A percentile compares a stretch with the other conserved stretches of the same genome.
Conservation (phyloP, 2,329 filamentous ascomycete genomes). For the Fusarium dimerum region DNA sequence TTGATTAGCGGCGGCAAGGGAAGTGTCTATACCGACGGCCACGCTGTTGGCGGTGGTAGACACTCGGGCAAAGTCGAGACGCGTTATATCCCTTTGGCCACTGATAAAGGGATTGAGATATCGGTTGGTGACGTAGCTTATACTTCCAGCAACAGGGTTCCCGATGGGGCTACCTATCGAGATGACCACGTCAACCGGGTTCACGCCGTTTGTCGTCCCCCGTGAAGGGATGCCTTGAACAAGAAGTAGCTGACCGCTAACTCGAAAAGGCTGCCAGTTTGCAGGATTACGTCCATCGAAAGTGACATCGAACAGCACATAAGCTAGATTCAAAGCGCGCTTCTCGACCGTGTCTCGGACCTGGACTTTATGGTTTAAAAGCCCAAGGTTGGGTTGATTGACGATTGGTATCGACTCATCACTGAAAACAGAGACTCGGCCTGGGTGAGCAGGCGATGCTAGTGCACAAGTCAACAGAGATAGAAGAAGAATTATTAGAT, state of each 20-base stretch:
- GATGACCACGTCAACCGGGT: constrained; percentile 10
- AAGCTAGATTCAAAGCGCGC: constrained; percentile 1
- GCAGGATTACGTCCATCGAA: constrained; percentile 4
- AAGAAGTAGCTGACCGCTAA: constrained; percentile 3
- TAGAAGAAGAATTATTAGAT: not conserved
- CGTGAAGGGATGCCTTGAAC: constrained; percentile 1
- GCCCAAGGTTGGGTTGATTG: constrained; percentile 1
- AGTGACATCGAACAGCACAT: constrained; percentile 3
- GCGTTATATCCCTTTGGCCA: constrained; percentile 1
- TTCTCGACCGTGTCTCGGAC: constrained; percentile 2
- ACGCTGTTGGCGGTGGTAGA: constrained; percentile 2
- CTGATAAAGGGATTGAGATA: constrained; percentile 10
- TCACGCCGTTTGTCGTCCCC: constrained; percentile 1
- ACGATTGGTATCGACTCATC: constrained; percentile 1
- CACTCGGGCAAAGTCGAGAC: constrained; percentile 5
- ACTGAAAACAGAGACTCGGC: constrained; percentile 1
- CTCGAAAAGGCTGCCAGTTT: constrained; percentile 4
- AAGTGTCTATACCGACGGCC: constrained; percentile 2
- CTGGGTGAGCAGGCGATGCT: constrained; percentile 1
- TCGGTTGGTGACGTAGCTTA: constrained; percentile 7
- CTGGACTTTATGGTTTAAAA: not conserved
- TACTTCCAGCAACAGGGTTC: constrained; percentile 8
- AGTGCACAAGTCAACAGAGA: not conserved
- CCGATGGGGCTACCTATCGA: constrained; percentile 3
- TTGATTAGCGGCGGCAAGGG: not conserved